These are phyloP conservation scores for Darksidea phi DNA, from an alignment of 495 filamentous ascomycete species.

Conservation along the genomic window DNA sequence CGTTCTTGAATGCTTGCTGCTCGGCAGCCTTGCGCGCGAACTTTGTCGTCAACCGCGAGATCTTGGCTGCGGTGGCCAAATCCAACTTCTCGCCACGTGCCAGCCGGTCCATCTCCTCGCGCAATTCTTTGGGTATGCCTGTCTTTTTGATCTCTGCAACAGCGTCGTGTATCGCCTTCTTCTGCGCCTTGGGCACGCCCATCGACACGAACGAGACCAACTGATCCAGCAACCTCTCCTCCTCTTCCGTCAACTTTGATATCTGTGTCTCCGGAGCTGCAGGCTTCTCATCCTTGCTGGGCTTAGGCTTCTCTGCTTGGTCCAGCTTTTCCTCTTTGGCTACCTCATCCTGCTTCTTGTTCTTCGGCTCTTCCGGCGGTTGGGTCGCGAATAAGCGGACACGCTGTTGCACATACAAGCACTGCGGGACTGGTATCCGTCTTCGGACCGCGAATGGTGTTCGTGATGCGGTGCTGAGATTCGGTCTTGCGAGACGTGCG, in stretches of 20 bases:
- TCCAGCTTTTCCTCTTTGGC: conserved; percentile 21
- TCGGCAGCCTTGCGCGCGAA: conserved; percentile 45
- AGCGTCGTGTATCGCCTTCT: conserved; percentile 45
- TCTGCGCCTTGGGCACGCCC: conserved; percentile 49
- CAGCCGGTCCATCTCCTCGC: conserved; percentile 50
- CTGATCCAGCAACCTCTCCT: conserved; percentile 47
- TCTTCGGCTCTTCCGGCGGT: conserved; percentile 27
- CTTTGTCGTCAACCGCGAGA: conserved; percentile 50
- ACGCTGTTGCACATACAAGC: conserved; percentile 46
- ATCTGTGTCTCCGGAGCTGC: not conserved
- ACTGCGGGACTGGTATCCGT: conserved; percentile 39
- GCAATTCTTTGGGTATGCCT: conserved; percentile 53
- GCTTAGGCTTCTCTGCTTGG: conserved; percentile 8
- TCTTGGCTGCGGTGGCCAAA: conserved; percentile 51
- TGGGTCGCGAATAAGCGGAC: conserved; percentile 51
- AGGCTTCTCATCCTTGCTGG: conserved; percentile 9
- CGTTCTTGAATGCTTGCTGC: conserved; percentile 16
- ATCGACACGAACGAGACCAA: conserved; percentile 48
- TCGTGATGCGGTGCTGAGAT: conserved; percentile 33
- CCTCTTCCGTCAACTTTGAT: conserved; percentile 41
- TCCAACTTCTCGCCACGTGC: conserved; percentile 46
- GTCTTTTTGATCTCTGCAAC: conserved; percentile 51
- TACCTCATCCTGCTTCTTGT: conserved; percentile 31
- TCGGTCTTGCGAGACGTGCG: conserved; percentile 59
- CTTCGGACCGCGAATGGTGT: conserved; percentile 5